Base-by-base conservation (phyloP, 2,329 filamentous ascomycete species). In the Verticillium alfalfae region DNA sequence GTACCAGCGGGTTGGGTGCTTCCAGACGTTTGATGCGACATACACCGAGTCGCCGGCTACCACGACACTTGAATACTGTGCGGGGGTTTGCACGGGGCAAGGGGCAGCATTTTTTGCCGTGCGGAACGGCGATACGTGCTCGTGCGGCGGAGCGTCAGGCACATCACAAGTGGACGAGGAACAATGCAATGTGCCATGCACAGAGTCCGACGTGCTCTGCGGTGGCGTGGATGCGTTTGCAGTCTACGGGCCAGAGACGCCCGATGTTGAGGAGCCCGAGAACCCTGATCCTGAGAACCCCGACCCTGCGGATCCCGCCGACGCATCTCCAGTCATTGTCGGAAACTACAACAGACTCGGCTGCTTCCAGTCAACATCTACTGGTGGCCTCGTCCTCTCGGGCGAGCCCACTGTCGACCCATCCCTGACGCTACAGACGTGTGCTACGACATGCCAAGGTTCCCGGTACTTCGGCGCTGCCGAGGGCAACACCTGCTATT, bases 161-260 rank as follows among this genome's bases (percentile, higher is more conserved):
- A 72, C 73, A 8, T 66, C 68, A 15, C 52, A 72, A 31, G 64
- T 63, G 10, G 73, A 76, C n/a, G 45, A 52, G 13, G 45, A 22
- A 13, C n/a, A 52, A 18, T 76, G 74, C 65, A 68, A 65, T 63
- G 73, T 75, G 70, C 55, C 67, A 7, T 76, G 74, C 66, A 66
- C 60, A 12, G 74, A 75, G 61, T 49, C 64, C 12, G 69, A 65
- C 59, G 64, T 74, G 59, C 75, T 70, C 68, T 76, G 74, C 63
- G 73, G 73, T 57, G 72, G 67, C 3, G 66, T 69, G 59, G 67
- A 69, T 64, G 67, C 73, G 31, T 67, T 76, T 8, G 70, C 72
- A 56, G 70, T 76, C 12, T 76, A 75, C 67, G 67, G 70, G 62
- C 69, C 70, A 62, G 64, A 67, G 59, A 66, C 67, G 49, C 62